phyloP scores from a whole-genome alignment of 2,329 filamentous ascomycete genomes.

The Penicillium paneum region DNA sequence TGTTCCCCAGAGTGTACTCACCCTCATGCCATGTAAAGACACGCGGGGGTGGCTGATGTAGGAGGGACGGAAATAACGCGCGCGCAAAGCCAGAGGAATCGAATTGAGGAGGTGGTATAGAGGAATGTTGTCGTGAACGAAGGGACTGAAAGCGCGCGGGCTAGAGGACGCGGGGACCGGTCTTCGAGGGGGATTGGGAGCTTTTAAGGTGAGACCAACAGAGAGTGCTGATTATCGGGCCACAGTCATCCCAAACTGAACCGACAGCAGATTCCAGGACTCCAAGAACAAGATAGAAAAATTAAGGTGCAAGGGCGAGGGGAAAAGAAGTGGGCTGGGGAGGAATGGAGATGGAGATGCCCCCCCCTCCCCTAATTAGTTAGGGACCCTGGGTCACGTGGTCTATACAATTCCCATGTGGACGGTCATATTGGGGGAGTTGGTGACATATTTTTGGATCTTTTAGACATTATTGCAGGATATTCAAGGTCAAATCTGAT shows the following conservation, averaged over 20 bases:
- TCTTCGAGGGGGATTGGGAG: constrained; percentile 9
- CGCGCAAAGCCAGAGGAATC: neutral
- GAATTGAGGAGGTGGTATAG: neutral
- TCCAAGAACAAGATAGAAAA: constrained; percentile 2
- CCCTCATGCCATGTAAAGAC: constrained; percentile 22
- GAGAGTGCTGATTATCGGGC: constrained; percentile 5
- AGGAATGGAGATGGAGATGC: constrained; percentile 24
- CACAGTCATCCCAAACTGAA: constrained; percentile 5
- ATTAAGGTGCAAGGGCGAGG: constrained; percentile 16
- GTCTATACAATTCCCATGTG: neutral
- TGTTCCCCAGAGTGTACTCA: constrained; percentile 14
- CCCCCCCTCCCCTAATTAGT: constrained; percentile 26
- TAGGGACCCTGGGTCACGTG: constrained; percentile 13
- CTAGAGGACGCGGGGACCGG: constrained; percentile 17
- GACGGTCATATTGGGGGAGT: neutral
- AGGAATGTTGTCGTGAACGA: neutral
- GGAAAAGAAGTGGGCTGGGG: constrained; percentile 16
- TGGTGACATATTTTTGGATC: too few species aligned
- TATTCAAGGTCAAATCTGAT: neutral
- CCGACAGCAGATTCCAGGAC: neutral
- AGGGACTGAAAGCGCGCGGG: constrained; percentile 12
- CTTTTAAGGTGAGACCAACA: constrained; percentile 11
- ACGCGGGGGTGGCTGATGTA: constrained; percentile 4
- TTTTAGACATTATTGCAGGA: neutral
- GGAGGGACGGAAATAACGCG: neutral